phyloP scores from a whole-genome alignment of 148 eudicot genomes.

The Fallopia convolvulus region DNA sequence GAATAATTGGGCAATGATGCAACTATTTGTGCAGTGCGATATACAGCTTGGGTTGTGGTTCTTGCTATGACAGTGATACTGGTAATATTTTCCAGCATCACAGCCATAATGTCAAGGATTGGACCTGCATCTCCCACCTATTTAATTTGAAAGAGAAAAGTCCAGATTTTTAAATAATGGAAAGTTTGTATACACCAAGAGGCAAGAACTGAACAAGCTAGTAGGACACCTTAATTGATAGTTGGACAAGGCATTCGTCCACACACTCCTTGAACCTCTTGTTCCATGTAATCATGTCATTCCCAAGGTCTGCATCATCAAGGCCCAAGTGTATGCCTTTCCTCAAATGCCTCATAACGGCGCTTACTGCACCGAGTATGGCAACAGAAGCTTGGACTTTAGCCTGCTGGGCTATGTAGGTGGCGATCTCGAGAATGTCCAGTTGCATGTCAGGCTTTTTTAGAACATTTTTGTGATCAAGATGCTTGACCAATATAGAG shows the following conservation, averaged over 20 bases:
- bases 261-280: slow-evolving; percentile 57
- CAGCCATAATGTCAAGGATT: slow-evolving; percentile 89
- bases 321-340: slow-evolving; percentile 78
- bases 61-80: slow-evolving; percentile 62
- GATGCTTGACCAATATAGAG: slow-evolving; percentile 80
- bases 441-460: slow-evolving; percentile 82
- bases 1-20: slow-evolving; percentile 79
- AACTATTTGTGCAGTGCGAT: slow-evolving; percentile 83
- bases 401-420: slow-evolving; percentile 59
- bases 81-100: slow-evolving; percentile 77
- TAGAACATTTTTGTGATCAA: slow-evolving; percentile 84
- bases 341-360: slow-evolving; percentile 83
- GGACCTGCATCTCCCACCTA: slow-evolving; percentile 99
- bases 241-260: slow-evolving; percentile 71
- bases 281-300: slow-evolving; percentile 54
- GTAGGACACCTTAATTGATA: slow-evolving; percentile 48
- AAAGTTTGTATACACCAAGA: background rate
- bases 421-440: slow-evolving; percentile 66
- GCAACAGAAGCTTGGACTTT: slow-evolving; percentile 67
- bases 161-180: no score
- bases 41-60: slow-evolving; percentile 79
- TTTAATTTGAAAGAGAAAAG: background rate
- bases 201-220: background rate
- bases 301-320: slow-evolving; percentile 67
- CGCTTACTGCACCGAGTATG: slow-evolving; percentile 74